phyloP scores from a whole-genome alignment of 106 monocot genomes.

The Ottelia alismoides region DNA sequence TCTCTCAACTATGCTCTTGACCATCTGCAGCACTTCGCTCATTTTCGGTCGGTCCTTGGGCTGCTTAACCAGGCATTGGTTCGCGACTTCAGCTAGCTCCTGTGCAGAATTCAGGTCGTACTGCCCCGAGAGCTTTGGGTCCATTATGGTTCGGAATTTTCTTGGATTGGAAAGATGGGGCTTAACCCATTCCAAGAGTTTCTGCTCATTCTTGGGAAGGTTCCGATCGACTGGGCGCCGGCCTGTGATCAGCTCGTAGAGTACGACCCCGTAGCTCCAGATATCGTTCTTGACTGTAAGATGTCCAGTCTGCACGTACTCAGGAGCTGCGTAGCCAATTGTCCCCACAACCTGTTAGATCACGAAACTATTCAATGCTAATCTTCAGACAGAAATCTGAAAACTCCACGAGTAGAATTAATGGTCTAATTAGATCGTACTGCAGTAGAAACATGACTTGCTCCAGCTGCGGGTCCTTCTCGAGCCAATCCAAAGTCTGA shows the following conservation, averaged over 20 bases:
- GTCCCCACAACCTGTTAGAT: conserved; percentile 87
- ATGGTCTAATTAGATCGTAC: conserved; percentile 1
- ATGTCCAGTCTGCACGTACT: conserved; percentile 71
- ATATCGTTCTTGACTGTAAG: conserved; percentile 70
- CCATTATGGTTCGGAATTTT: conserved; percentile 51
- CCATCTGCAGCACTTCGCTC: conserved; percentile 64
- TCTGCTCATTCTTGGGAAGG: conserved; percentile 65
- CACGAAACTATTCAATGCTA: too few species aligned
- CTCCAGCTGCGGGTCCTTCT: conserved; percentile 13
- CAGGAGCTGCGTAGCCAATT: conserved; percentile 83
- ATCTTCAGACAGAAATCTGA: too few species aligned
- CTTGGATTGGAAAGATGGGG: conserved; percentile 46
- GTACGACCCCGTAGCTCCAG: conserved; percentile 86
- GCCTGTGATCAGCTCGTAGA: conserved; percentile 85
- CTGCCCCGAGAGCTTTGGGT: conserved; percentile 40
- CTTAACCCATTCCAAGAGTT: conserved; percentile 74
- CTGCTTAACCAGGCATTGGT: conserved; percentile 37
- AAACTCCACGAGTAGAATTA: not conserved
- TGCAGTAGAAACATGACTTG: conserved; percentile 16
- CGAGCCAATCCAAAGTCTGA: conserved; percentile 18
- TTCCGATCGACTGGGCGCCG: conserved; percentile 61
- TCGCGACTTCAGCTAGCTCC: conserved; percentile 54
- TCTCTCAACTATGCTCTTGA: conserved; percentile 45
- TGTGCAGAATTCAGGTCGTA: conserved; percentile 38
- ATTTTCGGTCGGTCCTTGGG: conserved; percentile 71